These are phyloP conservation scores for Funneliformis geosporum DNA, from an alignment of 192 early-diverging fungal species.

Conservation along the genomic window DNA sequence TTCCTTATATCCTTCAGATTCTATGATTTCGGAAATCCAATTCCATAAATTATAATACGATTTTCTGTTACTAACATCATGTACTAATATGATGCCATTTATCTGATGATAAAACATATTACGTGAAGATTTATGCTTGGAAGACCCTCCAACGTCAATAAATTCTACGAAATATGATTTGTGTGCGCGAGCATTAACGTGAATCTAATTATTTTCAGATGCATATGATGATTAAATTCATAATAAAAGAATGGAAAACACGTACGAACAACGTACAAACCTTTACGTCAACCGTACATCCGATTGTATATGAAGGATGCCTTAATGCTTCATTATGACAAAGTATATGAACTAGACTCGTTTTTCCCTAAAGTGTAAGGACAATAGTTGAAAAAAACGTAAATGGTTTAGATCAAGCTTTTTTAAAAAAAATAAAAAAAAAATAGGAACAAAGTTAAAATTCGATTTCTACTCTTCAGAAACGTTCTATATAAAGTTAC, in stretches of 20 bases:
- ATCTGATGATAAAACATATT: constrained; percentile 50
- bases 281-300: constrained; percentile 54
- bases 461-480: not conserved
- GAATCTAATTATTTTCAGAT: constrained; percentile 30
- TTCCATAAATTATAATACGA: constrained; percentile 59
- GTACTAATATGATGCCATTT: constrained; percentile 54
- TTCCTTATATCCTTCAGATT: constrained; percentile 31
- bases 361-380: constrained; percentile 45
- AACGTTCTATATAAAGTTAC: not conserved
- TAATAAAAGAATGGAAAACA: not conserved
- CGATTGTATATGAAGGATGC: constrained; percentile 46
- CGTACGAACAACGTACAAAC: constrained; percentile 29
- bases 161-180: constrained; percentile 57
- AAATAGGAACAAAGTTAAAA: not conserved
- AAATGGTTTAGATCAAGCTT: not conserved
- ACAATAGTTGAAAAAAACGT: not conserved
- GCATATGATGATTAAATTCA: not conserved
- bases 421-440: too few species aligned
- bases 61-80: constrained; percentile 53
- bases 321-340: constrained; percentile 49
- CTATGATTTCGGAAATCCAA: constrained; percentile 40
- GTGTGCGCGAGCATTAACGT: constrained; percentile 22
- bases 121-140: constrained; percentile 50
- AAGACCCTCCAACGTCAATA: constrained; percentile 52
- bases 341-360: constrained; percentile 54